Evolutionary conservation across 2,329 filamentous ascomycete genomes (phyloP).

Genomic region (Colletotrichum coccodes): DNA sequence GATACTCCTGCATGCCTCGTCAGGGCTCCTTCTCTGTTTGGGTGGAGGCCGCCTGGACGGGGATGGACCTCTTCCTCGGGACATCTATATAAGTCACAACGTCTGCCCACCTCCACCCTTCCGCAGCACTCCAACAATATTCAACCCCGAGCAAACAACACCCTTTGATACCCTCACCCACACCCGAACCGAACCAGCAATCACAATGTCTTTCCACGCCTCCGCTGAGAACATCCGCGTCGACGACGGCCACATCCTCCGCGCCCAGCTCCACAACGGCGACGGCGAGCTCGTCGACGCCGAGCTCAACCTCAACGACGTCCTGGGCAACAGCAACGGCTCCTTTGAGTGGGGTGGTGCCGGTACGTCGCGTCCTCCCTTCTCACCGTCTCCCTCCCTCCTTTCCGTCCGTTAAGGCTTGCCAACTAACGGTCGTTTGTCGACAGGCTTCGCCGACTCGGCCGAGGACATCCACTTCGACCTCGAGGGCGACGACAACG

Average conservation of each 20-base stretch:
- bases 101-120: background rate
- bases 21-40: background rate
- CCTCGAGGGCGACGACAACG: conserved; percentile 59
- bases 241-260: conserved; percentile 61
- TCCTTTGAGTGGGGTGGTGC: conserved; percentile 56
- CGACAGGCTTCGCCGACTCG: conserved; percentile 54
- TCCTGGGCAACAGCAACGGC: conserved; percentile 63
- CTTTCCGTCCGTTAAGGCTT: background rate
- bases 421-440: background rate
- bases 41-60: background rate
- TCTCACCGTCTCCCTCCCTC: background rate
- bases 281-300: conserved; percentile 56
- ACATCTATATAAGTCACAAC: background rate
- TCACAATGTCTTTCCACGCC: conserved; percentile 60
- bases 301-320: conserved; percentile 58
- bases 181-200: background rate
- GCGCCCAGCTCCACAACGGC: conserved; percentile 49
- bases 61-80: background rate
- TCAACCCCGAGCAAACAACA: background rate
- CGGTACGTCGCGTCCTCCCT: conserved; percentile 31
- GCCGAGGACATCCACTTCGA: conserved; percentile 57
- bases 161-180: background rate
- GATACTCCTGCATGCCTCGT: background rate
- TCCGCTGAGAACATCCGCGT: conserved; percentile 57
- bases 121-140: background rate